phyloP scores from a whole-genome alignment of 2,329 filamentous ascomycete species.

The Clonostachys chloroleuca region DNA sequence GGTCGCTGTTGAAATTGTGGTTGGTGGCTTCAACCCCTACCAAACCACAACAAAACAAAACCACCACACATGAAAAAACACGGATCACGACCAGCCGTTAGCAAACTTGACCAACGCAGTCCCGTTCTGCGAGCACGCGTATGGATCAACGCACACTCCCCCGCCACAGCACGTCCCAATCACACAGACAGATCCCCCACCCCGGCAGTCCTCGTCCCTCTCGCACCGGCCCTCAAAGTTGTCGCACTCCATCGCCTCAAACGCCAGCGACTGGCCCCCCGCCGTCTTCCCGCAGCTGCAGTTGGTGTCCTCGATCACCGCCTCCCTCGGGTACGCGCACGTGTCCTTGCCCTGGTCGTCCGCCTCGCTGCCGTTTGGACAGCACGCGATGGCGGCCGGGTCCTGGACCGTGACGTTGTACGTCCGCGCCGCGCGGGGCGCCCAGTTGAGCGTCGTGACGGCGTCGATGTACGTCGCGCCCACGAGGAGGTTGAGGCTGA shows the following conservation, averaged over 20 bases:
- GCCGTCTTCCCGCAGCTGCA: constrained; percentile 27
- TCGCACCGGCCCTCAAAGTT: constrained; percentile 19
- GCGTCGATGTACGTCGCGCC: constrained; percentile 17
- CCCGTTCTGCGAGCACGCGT: constrained; percentile 25
- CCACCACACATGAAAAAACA: too few species aligned
- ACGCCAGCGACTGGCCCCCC: constrained; percentile 16
- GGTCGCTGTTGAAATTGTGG: too few species aligned
- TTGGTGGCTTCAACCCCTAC: too few species aligned
- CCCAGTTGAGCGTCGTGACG: constrained; percentile 20
- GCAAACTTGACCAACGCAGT: constrained; percentile 16
- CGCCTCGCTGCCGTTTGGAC: constrained; percentile 16
- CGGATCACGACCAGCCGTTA: too few species aligned
- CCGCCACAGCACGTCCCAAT: constrained; percentile 26
- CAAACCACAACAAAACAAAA: too few species aligned
- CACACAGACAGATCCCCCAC: constrained; percentile 19
- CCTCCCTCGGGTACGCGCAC: constrained; percentile 22
- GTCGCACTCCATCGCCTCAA: constrained; percentile 23
- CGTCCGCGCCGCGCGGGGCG: constrained; percentile 11
- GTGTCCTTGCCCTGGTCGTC: constrained; percentile 6
- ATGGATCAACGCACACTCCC: constrained; percentile 28
- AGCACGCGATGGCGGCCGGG: constrained; percentile 23
- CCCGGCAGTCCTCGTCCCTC: constrained; percentile 17
- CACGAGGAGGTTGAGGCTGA: constrained; percentile 23
- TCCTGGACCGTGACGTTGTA: constrained; percentile 28
- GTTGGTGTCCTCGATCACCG: constrained; percentile 17